Evolutionary conservation across 2,329 filamentous ascomycete species (phyloP).

Genomic region (Alternaria sp.): DNA sequence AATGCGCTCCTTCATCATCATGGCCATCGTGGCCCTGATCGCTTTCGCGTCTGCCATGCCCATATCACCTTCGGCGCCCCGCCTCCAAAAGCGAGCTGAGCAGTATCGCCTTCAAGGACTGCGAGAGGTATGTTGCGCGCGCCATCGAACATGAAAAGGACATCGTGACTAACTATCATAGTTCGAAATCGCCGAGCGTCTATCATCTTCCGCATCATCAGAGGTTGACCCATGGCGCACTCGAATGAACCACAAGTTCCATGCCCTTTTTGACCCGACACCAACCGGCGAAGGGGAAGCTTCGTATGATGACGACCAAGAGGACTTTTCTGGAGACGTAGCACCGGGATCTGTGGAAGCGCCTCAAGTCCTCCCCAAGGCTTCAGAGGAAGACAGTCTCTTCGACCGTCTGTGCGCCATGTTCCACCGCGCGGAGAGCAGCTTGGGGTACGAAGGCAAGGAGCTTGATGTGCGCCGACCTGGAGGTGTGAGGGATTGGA

Average conservation of each 20-base stretch:
- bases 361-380: conserved; percentile 40
- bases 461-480: conserved; percentile 42
- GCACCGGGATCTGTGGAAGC: conserved; percentile 43
- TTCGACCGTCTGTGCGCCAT: conserved; percentile 31
- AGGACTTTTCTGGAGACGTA: conserved; percentile 44
- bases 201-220: conserved; percentile 28
- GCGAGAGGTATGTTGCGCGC: conserved; percentile 33
- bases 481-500: conserved; percentile 41
- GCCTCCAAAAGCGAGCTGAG: conserved; percentile 40
- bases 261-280: conserved; percentile 26
- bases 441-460: conserved; percentile 45
- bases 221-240: conserved; percentile 19
- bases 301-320: conserved; percentile 15
- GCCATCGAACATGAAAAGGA: not conserved
- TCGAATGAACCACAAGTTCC: conserved; percentile 30
- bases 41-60: conserved; percentile 37
- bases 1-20: conserved; percentile 37
- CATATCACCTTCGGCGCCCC: conserved; percentile 45
- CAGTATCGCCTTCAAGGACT: conserved; percentile 43
- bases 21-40: conserved; percentile 34
- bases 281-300: conserved; percentile 19
- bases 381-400: conserved; percentile 19
- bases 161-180: conserved; percentile 17
- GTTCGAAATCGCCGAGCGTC: conserved; percentile 43
- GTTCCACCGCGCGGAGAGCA: conserved; percentile 27